Base-by-base conservation (phyloP, 495 filamentous ascomycete species). In the Halenospora varia region DNA sequence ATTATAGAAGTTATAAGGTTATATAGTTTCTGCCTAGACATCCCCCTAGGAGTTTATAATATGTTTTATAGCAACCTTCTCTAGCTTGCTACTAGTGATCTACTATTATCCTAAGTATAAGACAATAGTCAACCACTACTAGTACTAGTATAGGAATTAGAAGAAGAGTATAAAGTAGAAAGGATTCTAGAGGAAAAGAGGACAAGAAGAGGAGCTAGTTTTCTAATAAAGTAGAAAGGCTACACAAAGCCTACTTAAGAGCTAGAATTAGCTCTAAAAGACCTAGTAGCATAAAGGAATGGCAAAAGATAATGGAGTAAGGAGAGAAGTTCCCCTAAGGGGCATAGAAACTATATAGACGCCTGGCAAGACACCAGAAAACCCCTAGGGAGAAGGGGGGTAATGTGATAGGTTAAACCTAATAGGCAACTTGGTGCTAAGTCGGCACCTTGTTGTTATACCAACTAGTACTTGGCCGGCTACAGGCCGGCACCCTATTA, bases 31-130 rank as follows among this genome's bases (percentile, higher is more conserved):
- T 15, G 48, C 17, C 42, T 63, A 24, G 59, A 63, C 45, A 52
- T 42, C 13, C 59, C 51, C 18, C 39, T 22, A 11, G 35, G 52
- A 8, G 56, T 61, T 10, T 52, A 62, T 17, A 39, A 39, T 22
- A 40, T 61, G 8, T 56, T 63, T 35, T 55, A 63, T 51, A 24
- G 24, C 11, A 25, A 40, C 9, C 58, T 61, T 10, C 46, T 63
- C 19, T 59, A 35, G 3, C 51, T 25, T 6, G 56, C 59, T 17
- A 18, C 50, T 8, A 18, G 42, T 10, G 57, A 63, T 48, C 61
- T 51, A 22, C 42, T 63, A 20, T 42, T 39, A 48, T 22, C 20
- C 19, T 51, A 63, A 54, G 40, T 47, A 20, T 4, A 13, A 22
- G 22, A 18, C 6, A 49, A 62, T 29, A 40, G 10, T 3, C 23